Evolutionary conservation across 176 grass and related monocot species (phyloP).

Genomic region (Canna indica): DNA sequence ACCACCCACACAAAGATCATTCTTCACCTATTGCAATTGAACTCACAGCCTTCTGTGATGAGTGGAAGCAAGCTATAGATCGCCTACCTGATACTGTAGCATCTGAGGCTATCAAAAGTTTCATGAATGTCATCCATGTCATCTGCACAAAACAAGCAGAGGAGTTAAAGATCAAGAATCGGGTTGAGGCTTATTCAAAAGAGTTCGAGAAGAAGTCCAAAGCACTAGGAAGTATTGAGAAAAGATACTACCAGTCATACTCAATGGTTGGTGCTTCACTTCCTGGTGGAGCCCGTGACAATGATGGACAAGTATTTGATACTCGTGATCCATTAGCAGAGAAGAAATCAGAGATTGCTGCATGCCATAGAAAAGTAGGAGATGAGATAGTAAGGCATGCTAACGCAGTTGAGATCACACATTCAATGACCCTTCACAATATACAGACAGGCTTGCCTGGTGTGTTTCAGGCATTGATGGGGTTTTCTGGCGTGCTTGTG

Average conservation of each 20-base stretch:
- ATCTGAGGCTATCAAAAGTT: conserved; percentile 93
- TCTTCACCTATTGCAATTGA: conserved; percentile 54
- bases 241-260: conserved; percentile 93
- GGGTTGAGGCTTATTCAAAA: conserved; percentile 54
- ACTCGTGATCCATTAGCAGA: conserved; percentile 77
- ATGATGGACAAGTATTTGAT: conserved; percentile 53
- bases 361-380: conserved; percentile 68
- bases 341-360: conserved; percentile 75
- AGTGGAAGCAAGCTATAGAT: conserved; percentile 97
- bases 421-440: conserved; percentile 92
- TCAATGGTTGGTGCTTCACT: conserved; percentile 76
- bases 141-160: conserved; percentile 94
- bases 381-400: conserved; percentile 77
- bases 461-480: conserved; percentile 85
- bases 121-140: conserved; percentile 76
- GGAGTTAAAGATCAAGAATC: conserved; percentile 87
- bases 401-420: conserved; percentile 76
- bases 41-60: conserved; percentile 81
- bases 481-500: conserved; percentile 73
- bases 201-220: conserved; percentile 89
- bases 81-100: conserved; percentile 83
- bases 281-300: conserved; percentile 53
- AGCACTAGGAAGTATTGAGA: conserved; percentile 70
- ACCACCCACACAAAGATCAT: conserved; percentile 42
- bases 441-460: conserved; percentile 95